Percentiles rank a stretch among this genome's conserved stretches.
Conservation (phyloP, 2,329 filamentous ascomycete genomes). For the Davidsoniella neocaledoniae region DNA sequence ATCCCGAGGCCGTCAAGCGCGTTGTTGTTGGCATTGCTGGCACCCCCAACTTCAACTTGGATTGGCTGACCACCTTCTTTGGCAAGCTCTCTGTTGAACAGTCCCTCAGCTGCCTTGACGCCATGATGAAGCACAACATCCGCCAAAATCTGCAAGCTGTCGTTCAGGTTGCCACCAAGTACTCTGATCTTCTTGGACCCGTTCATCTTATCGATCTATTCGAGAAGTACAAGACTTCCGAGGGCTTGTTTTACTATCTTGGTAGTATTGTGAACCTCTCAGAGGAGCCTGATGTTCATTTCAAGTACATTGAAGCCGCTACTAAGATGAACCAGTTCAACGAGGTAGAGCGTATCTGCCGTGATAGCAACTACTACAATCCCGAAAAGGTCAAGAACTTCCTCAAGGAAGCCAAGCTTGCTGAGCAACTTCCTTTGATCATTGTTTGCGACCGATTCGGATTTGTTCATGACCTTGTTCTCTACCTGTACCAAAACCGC, state of each 20-base stretch:
- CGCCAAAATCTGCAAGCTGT: slow-evolving; percentile 92
- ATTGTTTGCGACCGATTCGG: slow-evolving; percentile 99
- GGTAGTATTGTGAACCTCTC: slow-evolving; percentile 95
- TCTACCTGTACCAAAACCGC: slow-evolving; percentile 97
- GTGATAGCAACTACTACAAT: slow-evolving; percentile 81
- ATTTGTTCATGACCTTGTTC: slow-evolving; percentile 89
- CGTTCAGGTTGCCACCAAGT: slow-evolving; percentile 92
- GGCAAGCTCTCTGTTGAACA: slow-evolving; percentile 90
- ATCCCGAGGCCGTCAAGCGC: slow-evolving; percentile 77
- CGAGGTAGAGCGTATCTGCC: slow-evolving; percentile 92
- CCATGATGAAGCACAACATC: slow-evolving; percentile 93
- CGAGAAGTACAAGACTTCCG: slow-evolving; percentile 93
- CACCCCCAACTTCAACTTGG: slow-evolving; percentile 70
- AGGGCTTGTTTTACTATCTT: slow-evolving; percentile 95
- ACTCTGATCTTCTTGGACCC: slow-evolving; percentile 86
- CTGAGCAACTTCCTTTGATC: slow-evolving; percentile 88
- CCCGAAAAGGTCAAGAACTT: slow-evolving; percentile 98
- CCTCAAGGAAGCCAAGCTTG: slow-evolving; percentile 84
- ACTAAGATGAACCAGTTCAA: slow-evolving; percentile 86
- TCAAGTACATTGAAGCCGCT: slow-evolving; percentile 98
- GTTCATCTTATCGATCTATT: slow-evolving; percentile 79
- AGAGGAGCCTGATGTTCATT: slow-evolving; percentile 87
- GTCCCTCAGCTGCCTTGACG: slow-evolving; percentile 81
- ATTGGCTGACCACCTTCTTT: slow-evolving; percentile 88
- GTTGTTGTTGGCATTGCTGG: slow-evolving; percentile 68